Percentiles rank a stretch among this genome's conserved stretches.
These are phyloP conservation scores for Sarcocystis neurona DNA, from an alignment of 169 alveolate genomes.

Conservation along the genomic window DNA sequence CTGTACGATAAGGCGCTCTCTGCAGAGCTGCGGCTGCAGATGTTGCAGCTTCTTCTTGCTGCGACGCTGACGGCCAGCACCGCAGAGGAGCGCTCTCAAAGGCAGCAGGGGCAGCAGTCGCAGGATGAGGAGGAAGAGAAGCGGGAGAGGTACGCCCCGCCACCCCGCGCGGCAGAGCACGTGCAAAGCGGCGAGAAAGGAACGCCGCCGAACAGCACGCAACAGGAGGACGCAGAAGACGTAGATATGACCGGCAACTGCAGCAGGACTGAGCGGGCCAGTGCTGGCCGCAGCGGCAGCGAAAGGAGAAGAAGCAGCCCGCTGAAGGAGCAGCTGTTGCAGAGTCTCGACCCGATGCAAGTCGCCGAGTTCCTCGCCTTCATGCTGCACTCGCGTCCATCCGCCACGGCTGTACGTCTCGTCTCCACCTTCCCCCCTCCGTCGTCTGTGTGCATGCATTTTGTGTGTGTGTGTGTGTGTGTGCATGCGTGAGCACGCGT, in stretches of 20 bases:
- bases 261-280: too few relatives aligned
- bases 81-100: not conserved
- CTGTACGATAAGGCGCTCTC: conserved; percentile 44
- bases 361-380: conserved; percentile 24
- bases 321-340: conserved; percentile 7
- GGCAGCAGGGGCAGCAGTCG: not conserved
- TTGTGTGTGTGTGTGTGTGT: not conserved
- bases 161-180: not conserved
- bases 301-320: not conserved
- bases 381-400: conserved; percentile 18
- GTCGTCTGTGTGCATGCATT: not conserved
- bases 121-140: not conserved
- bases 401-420: conserved; percentile 15
- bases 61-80: conserved; percentile 3
- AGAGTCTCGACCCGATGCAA: not conserved
- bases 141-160: not conserved
- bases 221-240: not conserved
- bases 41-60: conserved; percentile 46
- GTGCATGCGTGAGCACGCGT: too few relatives aligned
- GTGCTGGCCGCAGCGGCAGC: not conserved
- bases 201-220: not conserved
- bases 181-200: too few relatives aligned
- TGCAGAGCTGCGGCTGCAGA: conserved; percentile 23
- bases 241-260: not conserved
- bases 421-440: not conserved